Evolutionary conservation across 2,329 filamentous ascomycete genomes (phyloP).

Genomic region (Venturiaceae sp.): DNA sequence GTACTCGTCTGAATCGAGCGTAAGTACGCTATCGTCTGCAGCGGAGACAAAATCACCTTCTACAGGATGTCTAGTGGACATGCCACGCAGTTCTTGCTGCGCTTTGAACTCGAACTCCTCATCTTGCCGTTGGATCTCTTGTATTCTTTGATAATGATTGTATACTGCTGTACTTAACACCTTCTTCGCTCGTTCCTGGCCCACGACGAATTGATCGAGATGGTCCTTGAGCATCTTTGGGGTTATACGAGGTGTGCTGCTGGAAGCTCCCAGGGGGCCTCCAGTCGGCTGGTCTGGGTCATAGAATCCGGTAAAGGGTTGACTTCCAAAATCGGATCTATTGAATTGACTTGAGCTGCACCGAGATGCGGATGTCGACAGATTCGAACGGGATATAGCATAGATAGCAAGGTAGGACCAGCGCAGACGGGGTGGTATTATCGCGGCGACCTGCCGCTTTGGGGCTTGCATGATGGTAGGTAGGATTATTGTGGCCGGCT

Average conservation of each 20-base stretch:
- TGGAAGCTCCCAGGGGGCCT: conserved; percentile 52
- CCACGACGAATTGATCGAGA: conserved; percentile 92
- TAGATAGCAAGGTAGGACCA: conserved; percentile 22
- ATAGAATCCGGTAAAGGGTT: conserved; percentile 53
- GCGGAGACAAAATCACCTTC: conserved; percentile 49
- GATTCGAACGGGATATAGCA: conserved; percentile 18
- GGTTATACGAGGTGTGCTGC: conserved; percentile 48
- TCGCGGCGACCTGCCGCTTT: conserved; percentile 14
- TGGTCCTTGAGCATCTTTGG: conserved; percentile 70
- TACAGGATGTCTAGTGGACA: conserved; percentile 60
- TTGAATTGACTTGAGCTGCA: conserved; percentile 41
- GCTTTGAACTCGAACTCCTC: conserved; percentile 68
- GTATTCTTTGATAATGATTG: conserved; percentile 88
- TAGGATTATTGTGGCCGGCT: conserved; percentile 7
- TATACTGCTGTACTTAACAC: conserved; percentile 88
- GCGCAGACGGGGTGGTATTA: conserved; percentile 12
- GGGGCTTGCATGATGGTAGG: conserved; percentile 8
- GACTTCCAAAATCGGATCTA: conserved; percentile 53
- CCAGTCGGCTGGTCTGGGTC: conserved; percentile 51
- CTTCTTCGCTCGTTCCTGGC: conserved; percentile 90
- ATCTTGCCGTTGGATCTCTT: conserved; percentile 63
- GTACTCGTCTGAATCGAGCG: conserved; percentile 43
- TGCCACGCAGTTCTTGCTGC: conserved; percentile 62
- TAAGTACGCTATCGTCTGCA: conserved; percentile 6
- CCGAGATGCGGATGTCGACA: conserved; percentile 24